Percentiles rank a stretch among this genome's conserved stretches.
These are phyloP conservation scores for Hebeloma cylindrosporum DNA, from an alignment of 768 basidiomycete genomes.

Conservation along the genomic window DNA sequence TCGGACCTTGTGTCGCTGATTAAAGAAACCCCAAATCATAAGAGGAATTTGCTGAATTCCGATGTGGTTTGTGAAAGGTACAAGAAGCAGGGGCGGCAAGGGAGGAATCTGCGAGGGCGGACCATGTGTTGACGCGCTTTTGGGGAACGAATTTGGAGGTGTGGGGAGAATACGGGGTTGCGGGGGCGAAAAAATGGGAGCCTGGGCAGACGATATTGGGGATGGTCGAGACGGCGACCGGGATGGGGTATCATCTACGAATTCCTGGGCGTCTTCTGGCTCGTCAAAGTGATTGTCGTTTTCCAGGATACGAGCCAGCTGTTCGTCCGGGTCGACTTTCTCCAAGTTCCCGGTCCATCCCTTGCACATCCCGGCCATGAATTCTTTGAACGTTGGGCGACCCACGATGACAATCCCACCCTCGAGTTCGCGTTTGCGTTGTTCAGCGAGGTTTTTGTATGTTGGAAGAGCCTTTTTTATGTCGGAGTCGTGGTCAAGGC, in stretches of 20 bases:
- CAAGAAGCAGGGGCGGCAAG: conserved; percentile 77
- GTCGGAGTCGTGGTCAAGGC: conserved; percentile 54
- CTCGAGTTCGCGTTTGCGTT: conserved; percentile 59
- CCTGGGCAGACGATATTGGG: conserved; percentile 23
- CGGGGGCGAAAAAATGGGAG: conserved; percentile 35
- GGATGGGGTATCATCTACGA: conserved; percentile 10
- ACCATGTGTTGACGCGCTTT: conserved; percentile 11
- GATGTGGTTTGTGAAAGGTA: conserved; percentile 72
- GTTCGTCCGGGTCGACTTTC: conserved; percentile 69
- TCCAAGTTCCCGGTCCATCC: conserved; percentile 82
- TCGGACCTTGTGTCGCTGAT: conserved; percentile 77
- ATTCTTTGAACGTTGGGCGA: conserved; percentile 92
- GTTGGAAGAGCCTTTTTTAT: conserved; percentile 49
- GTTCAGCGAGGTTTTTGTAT: conserved; percentile 50
- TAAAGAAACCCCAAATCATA: conserved; percentile 94
- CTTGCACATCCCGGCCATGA: conserved; percentile 78
- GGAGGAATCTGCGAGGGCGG: conserved; percentile 47
- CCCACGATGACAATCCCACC: conserved; percentile 88
- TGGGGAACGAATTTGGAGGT: conserved; percentile 8
- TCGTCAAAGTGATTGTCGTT: conserved; percentile 82
- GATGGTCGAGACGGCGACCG: conserved; percentile 26
- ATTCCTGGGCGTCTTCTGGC: conserved; percentile 28
- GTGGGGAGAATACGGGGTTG: conserved; percentile 17
- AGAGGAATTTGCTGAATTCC: conserved; percentile 82
- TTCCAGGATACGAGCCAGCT: conserved; percentile 63